A percentile compares a stretch with the other conserved stretches of the same genome.
phyloP scores from a whole-genome alignment of 139 green algal species.

The Auxenochlorella protothecoides region DNA sequence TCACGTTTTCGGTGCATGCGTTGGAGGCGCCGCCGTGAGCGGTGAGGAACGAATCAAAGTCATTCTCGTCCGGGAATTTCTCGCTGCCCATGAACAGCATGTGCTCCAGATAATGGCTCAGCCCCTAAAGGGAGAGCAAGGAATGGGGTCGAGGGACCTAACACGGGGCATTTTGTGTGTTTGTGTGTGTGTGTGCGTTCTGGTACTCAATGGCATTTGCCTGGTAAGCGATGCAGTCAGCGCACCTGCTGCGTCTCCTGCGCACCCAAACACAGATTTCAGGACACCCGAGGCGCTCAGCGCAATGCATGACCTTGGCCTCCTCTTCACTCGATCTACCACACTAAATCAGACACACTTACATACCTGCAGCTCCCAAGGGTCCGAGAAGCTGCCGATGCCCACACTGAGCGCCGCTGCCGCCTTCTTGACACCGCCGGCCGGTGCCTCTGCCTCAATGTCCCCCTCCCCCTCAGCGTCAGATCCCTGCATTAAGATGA shows the following conservation, averaged over 20 bases:
- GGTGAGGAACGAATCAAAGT: slow-evolving; percentile 87
- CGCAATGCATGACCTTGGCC: no score
- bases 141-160: neutral
- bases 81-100: slow-evolving; percentile 99
- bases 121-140: slow-evolving; percentile 34
- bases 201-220: no score
- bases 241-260: no score
- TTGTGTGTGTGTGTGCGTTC: no score
- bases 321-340: no score
- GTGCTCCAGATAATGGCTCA: slow-evolving; percentile 94
- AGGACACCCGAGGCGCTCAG: no score
- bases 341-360: no score
- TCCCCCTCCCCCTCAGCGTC: slow-evolving; percentile 23
- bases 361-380: slow-evolving; percentile 47
- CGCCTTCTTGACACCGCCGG: slow-evolving; percentile 44
- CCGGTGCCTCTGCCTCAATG: slow-evolving; percentile 13
- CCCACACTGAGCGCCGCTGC: slow-evolving; percentile 84
- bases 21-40: slow-evolving; percentile 79
- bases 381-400: slow-evolving; percentile 82
- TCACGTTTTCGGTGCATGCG: slow-evolving; percentile 87
- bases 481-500: slow-evolving; percentile 6
- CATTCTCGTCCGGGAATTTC: slow-evolving; percentile 90
- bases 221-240: no score
- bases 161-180: no score
- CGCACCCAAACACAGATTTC: no score